phyloP scores from a whole-genome alignment of 352 stramenopile genomes.

The Globisporangium yorkense region DNA sequence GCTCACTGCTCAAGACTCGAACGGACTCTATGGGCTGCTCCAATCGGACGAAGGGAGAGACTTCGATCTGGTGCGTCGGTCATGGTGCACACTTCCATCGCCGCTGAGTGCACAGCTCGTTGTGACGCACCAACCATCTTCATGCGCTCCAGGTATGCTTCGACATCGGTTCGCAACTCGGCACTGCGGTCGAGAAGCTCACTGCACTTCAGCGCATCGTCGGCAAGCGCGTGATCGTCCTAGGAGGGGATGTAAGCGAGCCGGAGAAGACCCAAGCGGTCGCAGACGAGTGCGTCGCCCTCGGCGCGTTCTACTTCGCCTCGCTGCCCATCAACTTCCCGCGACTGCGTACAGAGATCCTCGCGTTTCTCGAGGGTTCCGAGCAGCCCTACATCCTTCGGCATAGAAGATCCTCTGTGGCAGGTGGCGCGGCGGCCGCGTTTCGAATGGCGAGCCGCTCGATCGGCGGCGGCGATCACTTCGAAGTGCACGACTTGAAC shows the following conservation, averaged over 20 bases:
- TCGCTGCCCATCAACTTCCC: slow-evolving; percentile 55
- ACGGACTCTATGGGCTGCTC: slow-evolving; percentile 30
- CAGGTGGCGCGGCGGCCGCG: slow-evolving; percentile 10
- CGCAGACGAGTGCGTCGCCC: slow-evolving; percentile 33
- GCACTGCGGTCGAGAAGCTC: slow-evolving; percentile 37
- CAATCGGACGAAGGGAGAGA: slow-evolving; percentile 22
- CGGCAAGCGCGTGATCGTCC: slow-evolving; percentile 43
- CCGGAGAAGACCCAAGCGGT: slow-evolving; percentile 25
- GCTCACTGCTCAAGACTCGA: slow-evolving; percentile 24
- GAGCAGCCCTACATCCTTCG: slow-evolving; percentile 51
- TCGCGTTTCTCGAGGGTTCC: slow-evolving; percentile 47
- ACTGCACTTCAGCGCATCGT: slow-evolving; percentile 25
- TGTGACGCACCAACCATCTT: neutral
- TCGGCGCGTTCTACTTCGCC: slow-evolving; percentile 58
- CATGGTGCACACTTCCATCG: too few relatives aligned
- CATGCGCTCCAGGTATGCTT: slow-evolving; percentile 40
- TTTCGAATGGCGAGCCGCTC: slow-evolving; percentile 22
- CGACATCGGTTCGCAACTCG: slow-evolving; percentile 45
- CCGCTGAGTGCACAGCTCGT: neutral
- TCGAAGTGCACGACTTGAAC: slow-evolving; percentile 26
- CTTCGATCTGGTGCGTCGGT: slow-evolving; percentile 43
- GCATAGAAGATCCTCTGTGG: slow-evolving; percentile 24
- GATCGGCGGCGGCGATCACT: slow-evolving; percentile 37
- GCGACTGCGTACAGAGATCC: slow-evolving; percentile 42
- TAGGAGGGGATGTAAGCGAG: slow-evolving; percentile 40